These are phyloP conservation scores for Boletales sp. DNA, from an alignment of 768 basidiomycete genomes.

Conservation along the genomic window DNA sequence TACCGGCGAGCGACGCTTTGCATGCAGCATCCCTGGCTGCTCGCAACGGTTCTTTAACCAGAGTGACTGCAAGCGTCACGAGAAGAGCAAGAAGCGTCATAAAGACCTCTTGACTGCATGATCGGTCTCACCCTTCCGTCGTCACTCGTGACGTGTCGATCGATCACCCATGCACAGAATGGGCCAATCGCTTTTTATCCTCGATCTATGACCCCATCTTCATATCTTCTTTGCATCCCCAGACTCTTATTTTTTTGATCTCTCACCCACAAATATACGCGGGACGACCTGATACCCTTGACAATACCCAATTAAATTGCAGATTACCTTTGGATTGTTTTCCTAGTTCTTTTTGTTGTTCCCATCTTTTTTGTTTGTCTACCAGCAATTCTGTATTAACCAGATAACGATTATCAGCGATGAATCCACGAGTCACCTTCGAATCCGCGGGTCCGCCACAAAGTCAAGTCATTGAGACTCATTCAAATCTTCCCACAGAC, in stretches of 20 bases:
- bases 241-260: neutral
- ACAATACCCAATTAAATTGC: conserved; percentile 14
- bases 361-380: neutral
- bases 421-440: neutral
- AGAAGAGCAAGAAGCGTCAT: conserved; percentile 32
- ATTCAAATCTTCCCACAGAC: no score
- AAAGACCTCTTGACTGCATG: conserved; percentile 13
- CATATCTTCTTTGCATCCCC: conserved; percentile 6
- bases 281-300: conserved; percentile 18
- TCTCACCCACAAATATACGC: conserved; percentile 5
- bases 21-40: conserved; percentile 25
- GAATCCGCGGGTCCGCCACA: neutral
- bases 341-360: neutral
- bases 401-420: conserved; percentile 4
- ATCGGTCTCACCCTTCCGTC: conserved; percentile 9
- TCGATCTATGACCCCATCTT: conserved; percentile 8
- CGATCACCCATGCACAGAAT: conserved; percentile 11
- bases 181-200: neutral
- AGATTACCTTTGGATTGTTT: conserved; percentile 8
- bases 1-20: conserved; percentile 24
- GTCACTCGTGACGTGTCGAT: conserved; percentile 12
- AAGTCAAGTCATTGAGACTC: no score
- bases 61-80: conserved; percentile 33
- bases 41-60: conserved; percentile 27
- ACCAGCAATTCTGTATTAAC: conserved; percentile 8